These are phyloP conservation scores for Xanthoparmelia taractica DNA, from an alignment of 495 filamentous ascomycete species.

Conservation along the genomic window DNA sequence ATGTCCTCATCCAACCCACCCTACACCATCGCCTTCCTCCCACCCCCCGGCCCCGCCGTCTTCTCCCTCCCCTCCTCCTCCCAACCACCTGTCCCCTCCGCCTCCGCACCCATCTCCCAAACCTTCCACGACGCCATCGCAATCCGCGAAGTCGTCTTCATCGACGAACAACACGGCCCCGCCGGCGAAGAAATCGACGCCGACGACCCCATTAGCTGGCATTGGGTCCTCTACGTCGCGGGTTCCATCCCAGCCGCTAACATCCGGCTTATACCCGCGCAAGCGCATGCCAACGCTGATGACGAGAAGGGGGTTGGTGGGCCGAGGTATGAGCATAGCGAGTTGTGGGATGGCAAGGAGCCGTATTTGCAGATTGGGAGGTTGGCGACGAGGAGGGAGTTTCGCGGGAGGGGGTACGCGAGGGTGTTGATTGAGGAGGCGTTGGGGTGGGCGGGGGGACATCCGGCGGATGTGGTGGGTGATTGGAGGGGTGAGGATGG, in stretches of 20 bases:
- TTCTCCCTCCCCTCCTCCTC: conserved; percentile 14
- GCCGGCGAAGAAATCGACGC: conserved; percentile 65
- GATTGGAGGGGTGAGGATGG: conserved; percentile 25
- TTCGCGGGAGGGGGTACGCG: conserved; percentile 56
- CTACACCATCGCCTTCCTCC: conserved; percentile 2
- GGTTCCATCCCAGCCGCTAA: conserved; percentile 53
- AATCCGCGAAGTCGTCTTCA: conserved; percentile 70
- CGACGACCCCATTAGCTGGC: conserved; percentile 69
- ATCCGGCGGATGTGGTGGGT: conserved; percentile 42
- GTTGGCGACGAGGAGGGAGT: conserved; percentile 56
- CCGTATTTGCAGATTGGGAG: conserved; percentile 73
- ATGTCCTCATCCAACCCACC: neutral
- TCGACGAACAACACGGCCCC: conserved; percentile 63
- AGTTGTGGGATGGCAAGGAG: conserved; percentile 50
- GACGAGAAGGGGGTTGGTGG: conserved; percentile 14
- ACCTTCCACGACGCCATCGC: conserved; percentile 69
- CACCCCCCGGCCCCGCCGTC: conserved; percentile 16
- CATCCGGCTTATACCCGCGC: conserved; percentile 71
- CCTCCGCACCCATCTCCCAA: conserved; percentile 41
- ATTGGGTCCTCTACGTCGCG: conserved; percentile 76
- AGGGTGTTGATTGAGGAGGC: conserved; percentile 54
- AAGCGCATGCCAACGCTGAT: conserved; percentile 52
- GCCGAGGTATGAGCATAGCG: conserved; percentile 36
- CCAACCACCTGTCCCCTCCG: conserved; percentile 21
- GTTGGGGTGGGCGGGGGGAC: conserved; percentile 50